Conservation (phyloP, 164 flowering plant species). For the Magnolia kwangsiensis region DNA sequence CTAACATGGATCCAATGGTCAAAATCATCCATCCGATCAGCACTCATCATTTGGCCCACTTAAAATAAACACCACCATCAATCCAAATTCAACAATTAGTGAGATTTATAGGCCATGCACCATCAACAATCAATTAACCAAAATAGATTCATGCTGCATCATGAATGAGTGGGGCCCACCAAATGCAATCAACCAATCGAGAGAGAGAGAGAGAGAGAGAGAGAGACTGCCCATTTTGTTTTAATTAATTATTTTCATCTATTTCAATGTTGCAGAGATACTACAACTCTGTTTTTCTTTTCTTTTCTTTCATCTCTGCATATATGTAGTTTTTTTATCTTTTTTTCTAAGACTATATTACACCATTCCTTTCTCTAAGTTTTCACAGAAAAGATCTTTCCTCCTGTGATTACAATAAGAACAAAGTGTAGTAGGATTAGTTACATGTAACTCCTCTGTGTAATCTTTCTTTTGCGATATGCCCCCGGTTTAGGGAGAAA, state of each 20-base stretch:
- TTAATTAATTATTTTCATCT: slow-evolving; percentile 18
- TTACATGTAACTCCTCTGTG: slow-evolving; percentile 26
- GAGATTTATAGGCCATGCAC: no score
- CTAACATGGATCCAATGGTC: no score
- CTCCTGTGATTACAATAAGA: slow-evolving; percentile 14
- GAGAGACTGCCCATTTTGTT: background rate
- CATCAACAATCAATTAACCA: no score
- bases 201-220: background rate
- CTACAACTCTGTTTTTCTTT: slow-evolving; percentile 15
- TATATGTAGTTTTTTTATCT: slow-evolving; percentile 22
- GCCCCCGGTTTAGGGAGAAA: no score
- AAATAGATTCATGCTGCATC: no score
- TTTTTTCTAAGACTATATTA: slow-evolving; percentile 4
- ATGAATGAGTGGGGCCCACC: background rate
- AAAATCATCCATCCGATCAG: no score
- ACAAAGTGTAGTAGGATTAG: slow-evolving; percentile 9
- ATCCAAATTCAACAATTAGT: no score
- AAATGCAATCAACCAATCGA: background rate
- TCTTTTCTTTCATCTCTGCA: slow-evolving; percentile 20
- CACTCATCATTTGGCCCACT: no score
- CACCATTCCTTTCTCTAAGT: slow-evolving; percentile 18
- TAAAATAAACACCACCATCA: no score
- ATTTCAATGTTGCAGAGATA: slow-evolving; percentile 29
- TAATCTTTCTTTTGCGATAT: slow-evolving; percentile 18
- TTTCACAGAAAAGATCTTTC: slow-evolving; percentile 10